Conservation (phyloP, 2,329 filamentous ascomycete species). For the Stemphylium beticola region DNA sequence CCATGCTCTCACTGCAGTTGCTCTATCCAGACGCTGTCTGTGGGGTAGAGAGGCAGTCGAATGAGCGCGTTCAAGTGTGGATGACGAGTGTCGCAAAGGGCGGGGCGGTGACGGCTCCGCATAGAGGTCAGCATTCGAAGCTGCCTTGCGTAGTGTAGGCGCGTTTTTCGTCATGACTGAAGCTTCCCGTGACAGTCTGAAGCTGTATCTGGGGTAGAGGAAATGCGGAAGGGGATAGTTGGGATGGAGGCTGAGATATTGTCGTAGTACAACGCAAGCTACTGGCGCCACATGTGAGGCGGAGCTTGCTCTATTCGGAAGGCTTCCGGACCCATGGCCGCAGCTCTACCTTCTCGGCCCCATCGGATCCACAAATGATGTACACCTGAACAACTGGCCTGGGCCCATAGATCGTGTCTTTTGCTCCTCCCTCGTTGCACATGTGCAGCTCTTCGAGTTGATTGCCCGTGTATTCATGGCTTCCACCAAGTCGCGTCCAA, state of each 20-base stretch:
- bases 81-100: constrained; percentile 34
- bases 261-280: constrained; percentile 8
- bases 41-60: constrained; percentile 37
- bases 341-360: not conserved
- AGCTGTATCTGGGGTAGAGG: not conserved
- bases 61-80: constrained; percentile 39
- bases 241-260: constrained; percentile 6
- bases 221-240: not conserved
- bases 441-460: too few species aligned
- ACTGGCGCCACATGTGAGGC: constrained; percentile 17
- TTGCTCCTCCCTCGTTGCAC: too few species aligned
- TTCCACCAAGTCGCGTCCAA: too few species aligned
- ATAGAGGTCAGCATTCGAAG: constrained; percentile 47
- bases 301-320: constrained; percentile 17
- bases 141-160: constrained; percentile 44
- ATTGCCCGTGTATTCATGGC: too few species aligned
- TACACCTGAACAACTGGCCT: not conserved
- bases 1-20: constrained; percentile 12
- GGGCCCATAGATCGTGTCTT: not conserved
- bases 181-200: not conserved
- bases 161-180: constrained; percentile 47
- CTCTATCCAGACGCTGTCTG: constrained; percentile 26
- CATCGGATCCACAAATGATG: not conserved
- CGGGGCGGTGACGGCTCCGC: constrained; percentile 41
- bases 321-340: constrained; percentile 10